phyloP scores from a whole-genome alignment of 176 grass and related monocot species.

The Phragmites australis region DNA sequence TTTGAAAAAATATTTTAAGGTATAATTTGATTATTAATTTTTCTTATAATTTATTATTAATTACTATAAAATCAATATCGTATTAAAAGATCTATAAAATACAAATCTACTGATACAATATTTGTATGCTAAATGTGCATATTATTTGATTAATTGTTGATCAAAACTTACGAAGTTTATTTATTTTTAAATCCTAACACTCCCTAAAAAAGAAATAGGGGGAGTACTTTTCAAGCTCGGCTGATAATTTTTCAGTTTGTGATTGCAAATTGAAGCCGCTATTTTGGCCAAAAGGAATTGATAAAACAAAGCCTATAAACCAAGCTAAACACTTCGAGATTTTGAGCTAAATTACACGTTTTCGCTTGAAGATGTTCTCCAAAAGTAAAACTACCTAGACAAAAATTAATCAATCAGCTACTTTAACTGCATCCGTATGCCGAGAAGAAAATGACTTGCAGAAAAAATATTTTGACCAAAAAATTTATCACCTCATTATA shows the following conservation, averaged over 20 bases:
- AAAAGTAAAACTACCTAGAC: not conserved
- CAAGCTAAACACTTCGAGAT: not conserved
- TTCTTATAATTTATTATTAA: too few species aligned
- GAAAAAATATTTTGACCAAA: not conserved
- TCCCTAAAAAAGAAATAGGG: too few species aligned
- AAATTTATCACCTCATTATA: not conserved
- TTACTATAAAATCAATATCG: too few species aligned
- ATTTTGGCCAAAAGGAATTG: not conserved
- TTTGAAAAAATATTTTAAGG: too few species aligned
- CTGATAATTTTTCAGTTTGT: not conserved
- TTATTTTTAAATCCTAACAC: too few species aligned
- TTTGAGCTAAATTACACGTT: not conserved
- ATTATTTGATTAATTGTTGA: too few species aligned
- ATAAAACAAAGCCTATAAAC: not conserved
- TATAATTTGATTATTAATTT: too few species aligned
- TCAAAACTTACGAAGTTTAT: too few species aligned
- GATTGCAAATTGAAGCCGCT: not conserved
- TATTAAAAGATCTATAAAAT: too few species aligned
- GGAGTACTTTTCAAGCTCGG: not conserved
- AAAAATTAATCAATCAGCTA: not conserved
- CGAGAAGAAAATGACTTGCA: conserved; percentile 6
- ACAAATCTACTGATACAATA: too few species aligned
- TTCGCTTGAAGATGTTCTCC: not conserved
- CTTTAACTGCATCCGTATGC: not conserved
- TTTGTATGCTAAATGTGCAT: too few species aligned